A percentile compares a stretch with the other conserved stretches of the same genome.
phyloP scores from a whole-genome alignment of 2,329 filamentous ascomycete genomes.

The Fusarium sp. region DNA sequence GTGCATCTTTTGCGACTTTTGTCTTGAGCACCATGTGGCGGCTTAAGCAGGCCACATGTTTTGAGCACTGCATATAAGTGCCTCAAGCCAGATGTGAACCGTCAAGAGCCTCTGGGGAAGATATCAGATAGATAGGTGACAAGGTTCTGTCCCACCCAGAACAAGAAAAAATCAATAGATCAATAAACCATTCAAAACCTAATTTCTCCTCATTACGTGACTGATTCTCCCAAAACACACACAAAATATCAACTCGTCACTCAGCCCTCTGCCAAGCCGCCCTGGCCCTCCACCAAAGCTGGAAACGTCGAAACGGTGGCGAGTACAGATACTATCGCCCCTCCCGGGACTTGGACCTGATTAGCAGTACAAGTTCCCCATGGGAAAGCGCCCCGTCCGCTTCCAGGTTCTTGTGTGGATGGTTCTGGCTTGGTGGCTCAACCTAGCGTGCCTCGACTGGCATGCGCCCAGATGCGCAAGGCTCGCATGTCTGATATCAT shows the following conservation, averaged over 20 bases:
- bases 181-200: not conserved
- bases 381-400: not conserved
- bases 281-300: not conserved
- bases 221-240: not conserved
- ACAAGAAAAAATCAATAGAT: not conserved
- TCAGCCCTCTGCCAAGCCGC: not conserved
- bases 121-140: not conserved
- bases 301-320: slow-evolving; percentile 4
- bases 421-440: slow-evolving; percentile 8
- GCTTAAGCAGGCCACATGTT: not conserved
- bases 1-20: not conserved
- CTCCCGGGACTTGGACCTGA: not conserved
- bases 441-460: not conserved
- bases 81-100: not conserved
- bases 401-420: not conserved
- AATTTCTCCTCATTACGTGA: not conserved
- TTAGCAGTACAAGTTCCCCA: not conserved
- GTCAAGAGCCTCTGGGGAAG: not conserved
- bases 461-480: not conserved
- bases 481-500: slow-evolving; percentile 9
- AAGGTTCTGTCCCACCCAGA: not conserved
- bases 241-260: not conserved
- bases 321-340: not conserved
- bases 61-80: not conserved
- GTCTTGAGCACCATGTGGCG: not conserved